Evolutionary conservation across 2,329 filamentous ascomycete species (phyloP).

Genomic region (Hymenoscyphus occultus): DNA sequence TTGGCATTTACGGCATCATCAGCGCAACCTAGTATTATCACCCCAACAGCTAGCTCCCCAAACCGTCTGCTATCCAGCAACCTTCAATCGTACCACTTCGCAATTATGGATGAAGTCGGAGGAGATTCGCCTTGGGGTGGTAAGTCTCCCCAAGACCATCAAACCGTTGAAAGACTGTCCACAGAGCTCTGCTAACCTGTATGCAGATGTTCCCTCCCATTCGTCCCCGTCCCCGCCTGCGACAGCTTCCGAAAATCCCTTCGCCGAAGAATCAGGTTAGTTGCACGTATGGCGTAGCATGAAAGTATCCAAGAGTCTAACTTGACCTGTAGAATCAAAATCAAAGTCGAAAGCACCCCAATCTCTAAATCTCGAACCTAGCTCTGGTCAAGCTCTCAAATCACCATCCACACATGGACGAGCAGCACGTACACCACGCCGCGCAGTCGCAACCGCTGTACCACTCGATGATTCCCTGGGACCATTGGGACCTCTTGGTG

Average conservation of each 20-base stretch:
- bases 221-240: conserved; percentile 36
- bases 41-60: conserved; percentile 10
- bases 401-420: conserved; percentile 33
- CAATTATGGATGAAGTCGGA: conserved; percentile 44
- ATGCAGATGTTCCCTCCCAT: conserved; percentile 42
- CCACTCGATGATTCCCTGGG: conserved; percentile 73
- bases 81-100: conserved; percentile 16
- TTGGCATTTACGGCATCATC: conserved; percentile 18
- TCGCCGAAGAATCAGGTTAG: conserved; percentile 28
- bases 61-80: conserved; percentile 17
- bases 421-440: conserved; percentile 44
- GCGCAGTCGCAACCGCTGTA: conserved; percentile 71
- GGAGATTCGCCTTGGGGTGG: conserved; percentile 46
- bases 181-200: conserved; percentile 19
- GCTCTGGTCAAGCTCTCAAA: conserved; percentile 30
- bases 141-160: conserved; percentile 31
- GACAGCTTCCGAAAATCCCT: conserved; percentile 28
- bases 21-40: conserved; percentile 9
- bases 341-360: conserved; percentile 23
- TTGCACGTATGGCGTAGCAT: background rate
- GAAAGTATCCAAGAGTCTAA: background rate
- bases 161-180: background rate
- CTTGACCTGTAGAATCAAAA: conserved; percentile 21
- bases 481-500: conserved; percentile 67
- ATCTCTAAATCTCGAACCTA: conserved; percentile 22